phyloP scores from a whole-genome alignment of 169 alveolate genomes.

The Babesia microti region DNA sequence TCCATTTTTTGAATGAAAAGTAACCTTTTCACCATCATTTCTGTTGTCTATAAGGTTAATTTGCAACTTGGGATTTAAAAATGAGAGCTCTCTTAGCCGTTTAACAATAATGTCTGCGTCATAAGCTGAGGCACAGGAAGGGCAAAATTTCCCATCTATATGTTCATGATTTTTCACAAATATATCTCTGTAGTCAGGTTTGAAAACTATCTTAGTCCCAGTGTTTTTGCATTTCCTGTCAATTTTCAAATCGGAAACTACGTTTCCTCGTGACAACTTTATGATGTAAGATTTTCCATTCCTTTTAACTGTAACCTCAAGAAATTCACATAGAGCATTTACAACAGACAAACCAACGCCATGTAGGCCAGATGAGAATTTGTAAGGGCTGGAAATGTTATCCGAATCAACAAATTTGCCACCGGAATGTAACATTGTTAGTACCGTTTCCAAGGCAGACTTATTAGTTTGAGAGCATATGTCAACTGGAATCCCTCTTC shows the following conservation, averaged over 20 bases:
- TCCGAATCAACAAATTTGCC: slow-evolving; percentile 62
- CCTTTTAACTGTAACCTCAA: slow-evolving; percentile 57
- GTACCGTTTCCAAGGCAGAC: slow-evolving; percentile 65
- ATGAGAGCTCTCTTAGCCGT: slow-evolving; percentile 39
- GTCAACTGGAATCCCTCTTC: slow-evolving; percentile 71
- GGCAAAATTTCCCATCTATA: slow-evolving; percentile 6
- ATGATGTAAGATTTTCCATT: slow-evolving; percentile 41
- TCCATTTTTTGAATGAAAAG: slow-evolving; percentile 32
- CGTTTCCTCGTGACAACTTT: slow-evolving; percentile 50
- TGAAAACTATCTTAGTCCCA: slow-evolving; percentile 31
- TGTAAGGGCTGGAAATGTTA: slow-evolving; percentile 36
- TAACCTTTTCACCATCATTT: slow-evolving; percentile 15
- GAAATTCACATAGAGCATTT: slow-evolving; percentile 57
- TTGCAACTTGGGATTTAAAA: slow-evolving; percentile 35
- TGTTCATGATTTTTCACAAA: slow-evolving; percentile 41
- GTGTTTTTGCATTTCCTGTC: slow-evolving; percentile 4
- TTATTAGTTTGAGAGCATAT: slow-evolving; percentile 46
- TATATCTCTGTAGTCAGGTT: slow-evolving; percentile 34
- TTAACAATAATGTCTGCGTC: slow-evolving; percentile 13
- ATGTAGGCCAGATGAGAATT: slow-evolving; percentile 65
- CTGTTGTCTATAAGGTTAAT: slow-evolving; percentile 29
- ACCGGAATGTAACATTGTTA: slow-evolving; percentile 70
- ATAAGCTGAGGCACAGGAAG: slow-evolving; percentile 26
- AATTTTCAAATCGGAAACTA: slow-evolving; percentile 27
- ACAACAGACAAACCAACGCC: slow-evolving; percentile 73